A percentile compares a stretch with the other conserved stretches of the same genome.
Conservation (phyloP, 345 rosid species). For the Arabidopsis thaliana region DNA sequence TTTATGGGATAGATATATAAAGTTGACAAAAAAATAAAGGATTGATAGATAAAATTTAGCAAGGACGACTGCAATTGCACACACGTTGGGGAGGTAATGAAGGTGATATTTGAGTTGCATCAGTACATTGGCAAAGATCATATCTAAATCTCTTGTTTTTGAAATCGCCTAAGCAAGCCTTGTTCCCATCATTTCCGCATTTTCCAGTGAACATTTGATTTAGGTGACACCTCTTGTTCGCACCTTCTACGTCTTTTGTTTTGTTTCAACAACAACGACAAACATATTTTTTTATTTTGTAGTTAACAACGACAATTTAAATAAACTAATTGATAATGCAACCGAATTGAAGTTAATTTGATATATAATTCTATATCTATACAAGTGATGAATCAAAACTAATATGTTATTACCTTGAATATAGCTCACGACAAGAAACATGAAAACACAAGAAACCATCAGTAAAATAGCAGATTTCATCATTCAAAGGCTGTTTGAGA, state of each 20-base stretch:
- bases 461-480: slow-evolving; percentile 11
- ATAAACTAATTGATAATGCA: not conserved
- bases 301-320: not conserved
- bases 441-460: slow-evolving; percentile 7
- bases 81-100: not conserved
- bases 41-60: not conserved
- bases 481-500: not conserved
- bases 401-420: slow-evolving; percentile 1
- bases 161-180: slow-evolving; percentile 14
- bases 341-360: not conserved
- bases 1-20: too few species aligned
- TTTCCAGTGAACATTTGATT: not conserved
- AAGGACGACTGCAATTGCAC: slow-evolving; percentile 4
- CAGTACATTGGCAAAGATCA: not conserved
- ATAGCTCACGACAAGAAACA: slow-evolving; percentile 4
- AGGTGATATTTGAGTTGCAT: not conserved
- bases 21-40: too few species aligned
- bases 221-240: not conserved
- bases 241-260: slow-evolving; percentile 23
- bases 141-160: not conserved
- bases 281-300: not conserved
- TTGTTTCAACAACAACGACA: not conserved
- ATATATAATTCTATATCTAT: too few species aligned
- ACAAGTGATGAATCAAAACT: not conserved
- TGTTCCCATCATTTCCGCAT: slow-evolving; percentile 11